These are phyloP conservation scores for Immersiella caudata DNA, from an alignment of 495 filamentous ascomycete species.

Conservation along the genomic window DNA sequence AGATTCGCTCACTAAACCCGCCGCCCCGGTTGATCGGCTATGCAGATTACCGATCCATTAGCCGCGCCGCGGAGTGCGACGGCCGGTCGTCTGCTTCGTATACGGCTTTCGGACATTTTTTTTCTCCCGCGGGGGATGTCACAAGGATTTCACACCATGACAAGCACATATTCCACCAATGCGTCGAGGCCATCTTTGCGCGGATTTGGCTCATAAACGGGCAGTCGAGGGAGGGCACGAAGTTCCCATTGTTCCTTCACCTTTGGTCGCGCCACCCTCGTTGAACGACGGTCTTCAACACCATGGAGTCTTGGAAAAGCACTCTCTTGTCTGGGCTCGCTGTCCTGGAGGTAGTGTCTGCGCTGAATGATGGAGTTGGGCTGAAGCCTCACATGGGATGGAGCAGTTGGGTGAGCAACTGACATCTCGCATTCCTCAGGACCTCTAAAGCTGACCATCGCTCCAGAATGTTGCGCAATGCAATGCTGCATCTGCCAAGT, in stretches of 20 bases:
- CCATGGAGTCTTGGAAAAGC: neutral
- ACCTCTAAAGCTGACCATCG: neutral
- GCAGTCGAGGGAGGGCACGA: neutral
- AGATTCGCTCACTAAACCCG: neutral
- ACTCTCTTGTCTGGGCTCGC: neutral
- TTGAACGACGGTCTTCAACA: neutral
- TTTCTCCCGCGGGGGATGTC: neutral
- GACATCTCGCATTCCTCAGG: neutral
- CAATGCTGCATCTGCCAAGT: constrained; percentile 27
- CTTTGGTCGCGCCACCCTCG: too few species aligned
- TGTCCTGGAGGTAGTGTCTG: neutral
- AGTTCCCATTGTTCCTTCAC: too few species aligned
- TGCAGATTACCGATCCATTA: neutral
- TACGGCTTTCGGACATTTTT: neutral
- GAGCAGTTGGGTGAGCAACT: constrained; percentile 29
- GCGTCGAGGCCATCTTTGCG: neutral
- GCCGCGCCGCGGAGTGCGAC: neutral
- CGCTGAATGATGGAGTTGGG: constrained; percentile 23
- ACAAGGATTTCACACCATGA: neutral
- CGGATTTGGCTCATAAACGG: neutral
- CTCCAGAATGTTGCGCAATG: constrained; percentile 30
- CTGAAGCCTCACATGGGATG: constrained; percentile 29
- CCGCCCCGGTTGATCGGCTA: neutral
- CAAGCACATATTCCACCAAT: neutral
- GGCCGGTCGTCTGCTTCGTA: neutral